Evolutionary conservation across 176 grass and related monocot species (phyloP), one percentile per base, ranked within the genome.

Genomic region (Zoysia pacifica): DNA sequence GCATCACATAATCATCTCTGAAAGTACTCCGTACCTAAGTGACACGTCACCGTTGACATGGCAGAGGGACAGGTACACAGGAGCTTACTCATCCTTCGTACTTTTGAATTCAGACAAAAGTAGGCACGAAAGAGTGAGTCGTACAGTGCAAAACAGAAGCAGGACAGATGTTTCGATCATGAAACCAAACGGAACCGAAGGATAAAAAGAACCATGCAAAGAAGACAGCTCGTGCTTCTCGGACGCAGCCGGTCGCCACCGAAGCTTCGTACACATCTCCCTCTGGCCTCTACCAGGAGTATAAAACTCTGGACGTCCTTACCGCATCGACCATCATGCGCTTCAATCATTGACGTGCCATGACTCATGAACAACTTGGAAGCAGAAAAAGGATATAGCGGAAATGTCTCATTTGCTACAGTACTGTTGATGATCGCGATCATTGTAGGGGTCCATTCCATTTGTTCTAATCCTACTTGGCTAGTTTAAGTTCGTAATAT

Each of bases 331-430:
- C 47, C 65, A 80, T 60, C 66, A 45, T 59, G 41, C 19, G 20
- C 13, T 47, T 42, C 78, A 80, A 80, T 80, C 52, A 80, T 70
- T 48, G 78, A 45, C 65, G 28, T 38, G 65, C 15, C 48, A 37
- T 0, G 55, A n/a, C 16, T 28, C 28, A 36, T 47, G 45, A 47
- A 1, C 45, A 6, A 47, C 45, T 47, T 47, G 45, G 45, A 47
- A 47, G 11, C 13, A 47, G 2, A 48, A 60, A 70, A 80, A 45
- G 65, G 19, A 44, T 6, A 54, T 28, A 28, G 39, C 9, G 20
- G 12, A 69, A 56, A 59, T 12, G 16, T 10, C 28, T 0, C 28
- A 28, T 28, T 28, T 28, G 7, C 44, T 45, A 47, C 45, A 10
- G 20, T 11, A 13, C 4, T 4, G 2, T 38, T 45, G 0, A 0